A percentile compares a stretch with the other conserved stretches of the same genome.
Evolutionary conservation across 2,329 filamentous ascomycete genomes (phyloP).

Genomic region (Penicillium occitanis): DNA sequence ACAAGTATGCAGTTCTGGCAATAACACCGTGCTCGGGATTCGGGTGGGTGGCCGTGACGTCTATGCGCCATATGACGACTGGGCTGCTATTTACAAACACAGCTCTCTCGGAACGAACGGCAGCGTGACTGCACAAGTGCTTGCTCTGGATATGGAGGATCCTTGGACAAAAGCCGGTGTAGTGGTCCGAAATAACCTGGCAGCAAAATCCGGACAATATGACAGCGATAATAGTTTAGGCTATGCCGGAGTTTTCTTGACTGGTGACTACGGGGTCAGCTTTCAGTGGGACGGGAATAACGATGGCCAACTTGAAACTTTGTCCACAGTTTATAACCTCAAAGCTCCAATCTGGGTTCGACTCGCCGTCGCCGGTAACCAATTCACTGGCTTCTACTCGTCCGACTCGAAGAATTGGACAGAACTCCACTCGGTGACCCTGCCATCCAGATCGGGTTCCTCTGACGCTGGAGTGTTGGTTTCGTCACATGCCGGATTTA

Average conservation of each 20-base stretch:
- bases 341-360: background rate
- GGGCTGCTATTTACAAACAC: slow-evolving; percentile 8
- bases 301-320: background rate
- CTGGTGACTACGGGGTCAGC: background rate
- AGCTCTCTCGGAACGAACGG: background rate
- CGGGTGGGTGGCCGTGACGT: background rate
- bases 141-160: background rate
- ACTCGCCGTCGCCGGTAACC: background rate
- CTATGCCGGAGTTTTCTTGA: background rate
- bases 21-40: background rate
- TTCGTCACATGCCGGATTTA: background rate
- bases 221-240: background rate
- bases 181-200: slow-evolving; percentile 2
- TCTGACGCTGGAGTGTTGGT: background rate
- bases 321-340: background rate
- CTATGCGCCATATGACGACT: slow-evolving; percentile 3
- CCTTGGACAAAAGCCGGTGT: slow-evolving; percentile 5
- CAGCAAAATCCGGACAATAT: background rate
- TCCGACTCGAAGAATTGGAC: background rate
- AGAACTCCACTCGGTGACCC: background rate
- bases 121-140: background rate
- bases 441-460: background rate
- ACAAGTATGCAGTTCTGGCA: background rate
- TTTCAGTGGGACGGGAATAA: slow-evolving; percentile 1
- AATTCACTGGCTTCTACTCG: background rate